Base-by-base conservation (phyloP, 2,329 filamentous ascomycete species). In the Amesomyces nigricolor region DNA sequence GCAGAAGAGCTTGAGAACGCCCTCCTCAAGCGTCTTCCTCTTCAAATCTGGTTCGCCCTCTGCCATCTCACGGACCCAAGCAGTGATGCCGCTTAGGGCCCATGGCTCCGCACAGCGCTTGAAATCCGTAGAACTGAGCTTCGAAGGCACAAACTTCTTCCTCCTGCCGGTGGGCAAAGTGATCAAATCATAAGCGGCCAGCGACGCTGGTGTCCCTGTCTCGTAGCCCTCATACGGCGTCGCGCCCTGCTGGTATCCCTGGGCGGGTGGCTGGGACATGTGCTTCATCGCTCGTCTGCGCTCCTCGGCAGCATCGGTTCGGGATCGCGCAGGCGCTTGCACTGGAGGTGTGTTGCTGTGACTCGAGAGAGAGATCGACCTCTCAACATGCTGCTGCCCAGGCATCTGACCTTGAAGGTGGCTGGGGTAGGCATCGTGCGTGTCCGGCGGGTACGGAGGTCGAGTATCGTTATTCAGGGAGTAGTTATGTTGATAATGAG, bases 21-120 rank as follows among this genome's bases (percentile, higher is more conserved):
- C 91, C 63, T 97, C 91, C 56, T 90, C 86, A 50, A 99, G 85
- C 1, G 88, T 86, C 66, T 90, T 88, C 66, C 88, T 83, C 67
- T 88, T 91, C 46, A 99, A 74, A 70, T 99, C 91, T 10, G 86
- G 84, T 66, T 96, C 92, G 39, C 92, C 91, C 63, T 96, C 91
- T 10, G 89, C 89, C 81, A 97, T 87, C 54, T 87, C 85, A 57
- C 88, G 86, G 57, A 97, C 79, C 94, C 94, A 99, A 1, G 79
- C 73, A 40, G 92, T 84, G 58, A 99, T 83, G n/a, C 85, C 82
- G 69, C 90, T 95, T 47, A 99, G 75, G 1, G 92, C 91, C 94
- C 94, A 99, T 1, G 94, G 94, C 70, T 96, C 90, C 2, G 77
- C 71, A 66, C 94, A 99, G 66, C 84, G 89, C 63, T 84, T 86